Percentiles rank a stretch among this genome's conserved stretches.
Evolutionary conservation across 352 stramenopile species (phyloP).

Genomic region (Phytophthora foliorum): DNA sequence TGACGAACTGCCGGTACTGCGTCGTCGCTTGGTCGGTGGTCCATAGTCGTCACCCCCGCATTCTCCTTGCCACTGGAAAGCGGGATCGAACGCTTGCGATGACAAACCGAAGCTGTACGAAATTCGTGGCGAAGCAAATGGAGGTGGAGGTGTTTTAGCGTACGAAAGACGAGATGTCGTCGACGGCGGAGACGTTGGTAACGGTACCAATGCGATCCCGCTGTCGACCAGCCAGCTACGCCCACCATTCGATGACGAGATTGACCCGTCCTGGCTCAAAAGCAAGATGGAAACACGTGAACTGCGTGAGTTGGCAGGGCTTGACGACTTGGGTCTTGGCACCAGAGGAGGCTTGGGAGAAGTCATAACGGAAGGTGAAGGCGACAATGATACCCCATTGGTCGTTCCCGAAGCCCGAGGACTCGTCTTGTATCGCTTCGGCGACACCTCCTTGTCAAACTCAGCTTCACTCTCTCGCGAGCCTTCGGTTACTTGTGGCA

Average conservation of each 20-base stretch:
- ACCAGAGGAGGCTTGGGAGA: slow-evolving; percentile 13
- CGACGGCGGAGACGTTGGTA: not conserved
- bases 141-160: slow-evolving; percentile 1
- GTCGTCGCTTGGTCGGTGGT: slow-evolving; percentile 25
- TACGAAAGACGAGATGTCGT: slow-evolving; percentile 7
- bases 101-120: not conserved
- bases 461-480: slow-evolving; percentile 18
- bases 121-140: slow-evolving; percentile 3
- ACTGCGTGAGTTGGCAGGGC: slow-evolving; percentile 3
- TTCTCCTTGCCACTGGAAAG: slow-evolving; percentile 8
- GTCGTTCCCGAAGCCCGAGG: not conserved
- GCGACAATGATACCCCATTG: not conserved
- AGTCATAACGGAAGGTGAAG: not conserved
- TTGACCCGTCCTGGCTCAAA: slow-evolving; percentile 19
- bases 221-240: slow-evolving; percentile 4
- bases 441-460: slow-evolving; percentile 8
- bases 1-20: slow-evolving; percentile 23
- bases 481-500: slow-evolving; percentile 15
- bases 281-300: slow-evolving; percentile 19
- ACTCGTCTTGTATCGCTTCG: slow-evolving; percentile 29
- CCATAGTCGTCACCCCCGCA: slow-evolving; percentile 9
- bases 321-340: not conserved
- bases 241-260: slow-evolving; percentile 17
- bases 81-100: not conserved
- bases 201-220: slow-evolving; percentile 12